These are phyloP conservation scores for Tetragonia tetragonoides DNA, from an alignment of 148 eudicot genomes.

Conservation along the genomic window DNA sequence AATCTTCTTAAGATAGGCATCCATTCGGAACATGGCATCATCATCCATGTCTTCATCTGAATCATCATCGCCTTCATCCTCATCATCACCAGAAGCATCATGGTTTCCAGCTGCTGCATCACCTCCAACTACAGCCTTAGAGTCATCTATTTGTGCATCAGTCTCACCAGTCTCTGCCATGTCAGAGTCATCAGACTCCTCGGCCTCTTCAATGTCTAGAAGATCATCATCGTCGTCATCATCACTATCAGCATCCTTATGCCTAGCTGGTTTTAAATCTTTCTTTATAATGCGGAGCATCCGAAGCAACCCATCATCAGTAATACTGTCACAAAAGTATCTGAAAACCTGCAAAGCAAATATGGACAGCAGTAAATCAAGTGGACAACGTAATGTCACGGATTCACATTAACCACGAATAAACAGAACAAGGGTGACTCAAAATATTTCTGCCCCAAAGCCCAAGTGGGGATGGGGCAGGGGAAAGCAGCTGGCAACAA, in stretches of 20 bases:
- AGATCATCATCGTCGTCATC: conserved; percentile 65
- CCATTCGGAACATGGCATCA: conserved; percentile 99
- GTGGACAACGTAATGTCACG: neutral
- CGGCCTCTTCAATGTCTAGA: conserved; percentile 66
- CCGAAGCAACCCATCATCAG: conserved; percentile 75
- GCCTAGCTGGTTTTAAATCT: conserved; percentile 90
- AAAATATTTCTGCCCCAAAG: neutral
- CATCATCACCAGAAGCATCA: conserved; percentile 53
- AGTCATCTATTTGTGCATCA: conserved; percentile 47
- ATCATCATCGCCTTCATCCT: conserved; percentile 61
- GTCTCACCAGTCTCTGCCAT: conserved; percentile 54
- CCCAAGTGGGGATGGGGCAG: neutral
- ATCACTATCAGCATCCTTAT: conserved; percentile 51
- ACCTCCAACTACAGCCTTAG: conserved; percentile 41
- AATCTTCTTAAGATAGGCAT: conserved; percentile 60
- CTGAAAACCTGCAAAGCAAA: conserved; percentile 65
- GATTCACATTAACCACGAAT: neutral
- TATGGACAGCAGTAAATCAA: neutral
- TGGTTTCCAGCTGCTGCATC: conserved; percentile 45
- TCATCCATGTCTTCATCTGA: conserved; percentile 94
- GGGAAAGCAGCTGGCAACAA: neutral
- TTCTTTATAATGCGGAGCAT: conserved; percentile 93
- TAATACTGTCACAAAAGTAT: conserved; percentile 63
- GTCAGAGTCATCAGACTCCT: conserved; percentile 73
- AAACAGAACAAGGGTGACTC: too few species aligned